phyloP scores from a whole-genome alignment of 345 rosid species.

The Hibiscus trionum region DNA sequence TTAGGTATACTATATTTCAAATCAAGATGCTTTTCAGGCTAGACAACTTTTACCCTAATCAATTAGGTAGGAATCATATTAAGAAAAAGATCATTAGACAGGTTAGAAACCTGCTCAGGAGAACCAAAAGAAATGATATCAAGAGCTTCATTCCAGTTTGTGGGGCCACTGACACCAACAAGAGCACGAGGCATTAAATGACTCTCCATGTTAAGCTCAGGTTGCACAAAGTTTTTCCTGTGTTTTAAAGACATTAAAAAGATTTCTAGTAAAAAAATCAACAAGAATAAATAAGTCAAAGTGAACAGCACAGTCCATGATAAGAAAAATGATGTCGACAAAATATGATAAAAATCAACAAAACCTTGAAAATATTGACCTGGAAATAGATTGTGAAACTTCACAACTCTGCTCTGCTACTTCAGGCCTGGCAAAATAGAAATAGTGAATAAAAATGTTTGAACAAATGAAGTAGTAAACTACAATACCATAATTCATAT shows the following conservation, averaged over 20 bases:
- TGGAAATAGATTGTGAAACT: constrained; percentile 50
- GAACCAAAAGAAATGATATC: constrained; percentile 81
- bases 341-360: not conserved
- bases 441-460: constrained; percentile 11
- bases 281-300: not conserved
- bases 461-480: no score
- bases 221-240: constrained; percentile 59
- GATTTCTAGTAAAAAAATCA: not conserved
- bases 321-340: not conserved
- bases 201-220: constrained; percentile 65
- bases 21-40: not conserved
- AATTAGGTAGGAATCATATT: not conserved
- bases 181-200: constrained; percentile 41
- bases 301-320: not conserved
- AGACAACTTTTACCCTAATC: not conserved
- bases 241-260: not conserved
- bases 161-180: constrained; percentile 50
- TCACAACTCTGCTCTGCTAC: constrained; percentile 97
- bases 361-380: constrained; percentile 55
- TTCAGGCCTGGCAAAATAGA: constrained; percentile 54
- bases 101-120: constrained; percentile 73
- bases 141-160: constrained; percentile 97
- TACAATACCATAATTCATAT: no score
- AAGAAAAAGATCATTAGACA: constrained; percentile 2
- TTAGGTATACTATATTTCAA: not conserved